Base-by-base conservation (phyloP, 1,284 basidiomycete genomes). In the Pseudozyma tsukubaensis region DNA sequence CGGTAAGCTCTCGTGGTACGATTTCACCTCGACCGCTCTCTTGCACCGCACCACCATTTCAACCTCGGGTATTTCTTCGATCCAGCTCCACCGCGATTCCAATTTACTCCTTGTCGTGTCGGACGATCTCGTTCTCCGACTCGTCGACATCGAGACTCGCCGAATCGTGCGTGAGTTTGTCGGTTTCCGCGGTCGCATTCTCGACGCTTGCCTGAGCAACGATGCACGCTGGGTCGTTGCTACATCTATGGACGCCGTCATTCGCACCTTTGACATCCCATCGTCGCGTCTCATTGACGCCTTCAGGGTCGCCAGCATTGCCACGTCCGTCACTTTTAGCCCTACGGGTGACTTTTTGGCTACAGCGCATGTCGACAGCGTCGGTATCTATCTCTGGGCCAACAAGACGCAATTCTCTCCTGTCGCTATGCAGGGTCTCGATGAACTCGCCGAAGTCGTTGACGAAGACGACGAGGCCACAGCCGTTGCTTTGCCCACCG, bases 331-430 rank as follows among this genome's bases (percentile, higher is more conserved):
- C 19, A 89, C 93, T 0, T 97, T 99, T 84, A 97, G 94, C 0
- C 97, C 97, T 0, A 92, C 94, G 0, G 92, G 92, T 63, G 97
- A 99, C 85, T 99, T 99, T 86, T 86, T 99, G 60, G 97, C 97
- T 0, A 97, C 95, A 2, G 88, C 93, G 0, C 97, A 99, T 85
- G 91, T 96, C 3, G 95, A 97, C 81, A 94, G 91, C 64, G 91
- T 97, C 47, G 97, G 95, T 6, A 89, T 99, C 5, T 95, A 92
- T 84, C 88, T 99, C 13, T 99, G 97, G 94, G 94, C 94, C 19
- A 99, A 99, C 85, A 91, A 94, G 60, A 93, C 94, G 16, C 96
- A 97, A 82, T 98, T 95, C 84, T 86, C 90, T 0, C 92, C 96
- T 59, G 89, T 97, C 10, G 88, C 94, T 1, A 89, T 97, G 82